These are phyloP conservation scores for Diaporthe australafricana DNA, from an alignment of 2,329 filamentous ascomycete species.

Conservation along the genomic window DNA sequence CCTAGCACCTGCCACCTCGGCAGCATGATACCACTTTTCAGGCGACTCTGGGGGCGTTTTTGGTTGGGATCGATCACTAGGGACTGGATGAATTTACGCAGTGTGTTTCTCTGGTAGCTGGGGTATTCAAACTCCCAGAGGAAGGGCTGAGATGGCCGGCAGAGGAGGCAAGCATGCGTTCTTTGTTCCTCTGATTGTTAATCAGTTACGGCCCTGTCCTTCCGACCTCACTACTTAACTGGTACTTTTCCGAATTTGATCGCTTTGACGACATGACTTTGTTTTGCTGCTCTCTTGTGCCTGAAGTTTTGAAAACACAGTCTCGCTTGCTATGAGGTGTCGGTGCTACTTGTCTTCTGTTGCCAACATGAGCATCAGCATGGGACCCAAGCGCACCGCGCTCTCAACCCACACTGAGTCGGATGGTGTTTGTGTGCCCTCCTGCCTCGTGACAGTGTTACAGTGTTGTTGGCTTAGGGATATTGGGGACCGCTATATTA, in stretches of 20 bases:
- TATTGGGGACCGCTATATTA: not conserved
- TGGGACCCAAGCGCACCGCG: not conserved
- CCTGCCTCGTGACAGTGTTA: too few species aligned
- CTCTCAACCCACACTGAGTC: not conserved
- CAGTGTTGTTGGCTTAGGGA: not conserved
- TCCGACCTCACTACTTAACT: not conserved
- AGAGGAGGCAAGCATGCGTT: not conserved
- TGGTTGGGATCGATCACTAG: conserved; percentile 33
- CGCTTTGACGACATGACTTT: not conserved
- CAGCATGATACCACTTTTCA: conserved; percentile 35
- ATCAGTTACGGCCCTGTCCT: conserved; percentile 1
- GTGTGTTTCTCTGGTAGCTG: conserved; percentile 20
- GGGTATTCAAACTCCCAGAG: conserved; percentile 10
- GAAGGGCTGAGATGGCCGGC: conserved; percentile 8
- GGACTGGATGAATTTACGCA: conserved; percentile 31
- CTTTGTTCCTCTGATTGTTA: not conserved
- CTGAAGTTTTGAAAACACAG: not conserved
- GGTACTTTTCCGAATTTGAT: conserved; percentile 25
- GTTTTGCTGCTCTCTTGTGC: not conserved
- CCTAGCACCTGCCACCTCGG: conserved; percentile 19
- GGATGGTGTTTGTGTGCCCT: too few species aligned
- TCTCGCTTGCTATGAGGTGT: not conserved
- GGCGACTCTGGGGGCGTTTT: conserved; percentile 36
- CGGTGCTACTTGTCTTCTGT: not conserved
- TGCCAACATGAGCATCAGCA: not conserved